Percentiles rank a stretch among this genome's conserved stretches.
Conservation (phyloP, 2,329 filamentous ascomycete species). For the Claviceps sp. region DNA sequence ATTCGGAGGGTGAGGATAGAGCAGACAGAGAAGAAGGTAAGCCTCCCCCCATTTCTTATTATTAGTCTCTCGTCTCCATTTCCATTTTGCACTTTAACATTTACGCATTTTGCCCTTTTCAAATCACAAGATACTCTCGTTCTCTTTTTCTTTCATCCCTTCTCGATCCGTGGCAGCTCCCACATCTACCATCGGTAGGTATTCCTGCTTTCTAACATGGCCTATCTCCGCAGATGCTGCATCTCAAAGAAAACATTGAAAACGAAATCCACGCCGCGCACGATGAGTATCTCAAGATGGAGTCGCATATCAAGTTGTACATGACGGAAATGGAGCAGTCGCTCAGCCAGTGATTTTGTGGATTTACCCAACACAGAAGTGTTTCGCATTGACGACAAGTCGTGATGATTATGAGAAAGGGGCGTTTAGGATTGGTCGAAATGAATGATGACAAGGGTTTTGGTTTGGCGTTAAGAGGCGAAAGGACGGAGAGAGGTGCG, state of each 20-base stretch:
- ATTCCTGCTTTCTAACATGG: not conserved
- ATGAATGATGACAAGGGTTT: not conserved
- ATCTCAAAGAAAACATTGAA: conserved; percentile 95
- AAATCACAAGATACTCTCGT: not conserved
- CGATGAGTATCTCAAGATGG: conserved; percentile 94
- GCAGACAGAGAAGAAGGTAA: conserved; percentile 95
- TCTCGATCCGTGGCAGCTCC: no score
- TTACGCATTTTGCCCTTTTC: no score
- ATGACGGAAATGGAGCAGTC: conserved; percentile 98
- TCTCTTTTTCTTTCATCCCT: not conserved
- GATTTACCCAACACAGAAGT: not conserved
- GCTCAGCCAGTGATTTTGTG: conserved; percentile 24
- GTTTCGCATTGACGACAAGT: not conserved
- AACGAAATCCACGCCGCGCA: conserved; percentile 82
- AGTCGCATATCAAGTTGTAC: conserved; percentile 92
- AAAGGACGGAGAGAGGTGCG: no score
- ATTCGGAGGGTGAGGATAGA: conserved; percentile 85
- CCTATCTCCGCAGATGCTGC: conserved; percentile 59
- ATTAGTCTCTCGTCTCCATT: not conserved
- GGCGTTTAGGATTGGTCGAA: not conserved
- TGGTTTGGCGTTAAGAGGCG: conserved; percentile 21
- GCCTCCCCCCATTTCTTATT: not conserved
- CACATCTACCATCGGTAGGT: no score
- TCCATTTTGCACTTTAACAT: no score
- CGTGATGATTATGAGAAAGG: not conserved